Percentiles rank a stretch among this genome's conserved stretches.
Evolutionary conservation across 1,284 basidiomycete species (phyloP).

Genomic region (Malassezia globosa): DNA sequence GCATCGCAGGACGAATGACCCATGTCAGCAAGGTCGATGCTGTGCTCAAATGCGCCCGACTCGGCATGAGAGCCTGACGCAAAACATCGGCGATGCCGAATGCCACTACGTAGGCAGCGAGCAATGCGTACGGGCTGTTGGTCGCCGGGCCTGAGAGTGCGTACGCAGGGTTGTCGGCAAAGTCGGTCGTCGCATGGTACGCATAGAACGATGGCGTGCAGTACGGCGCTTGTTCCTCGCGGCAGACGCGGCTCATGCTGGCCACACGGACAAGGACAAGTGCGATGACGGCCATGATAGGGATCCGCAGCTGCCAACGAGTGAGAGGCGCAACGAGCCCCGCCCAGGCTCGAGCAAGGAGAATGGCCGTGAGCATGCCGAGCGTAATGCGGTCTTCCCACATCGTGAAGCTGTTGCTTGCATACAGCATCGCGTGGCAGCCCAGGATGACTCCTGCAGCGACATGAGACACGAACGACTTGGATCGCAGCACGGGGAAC

Average conservation of each 20-base stretch:
- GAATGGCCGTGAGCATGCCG: conserved; percentile 47
- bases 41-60: conserved; percentile 27
- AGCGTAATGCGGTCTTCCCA: conserved; percentile 79
- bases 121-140: conserved; percentile 27
- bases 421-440: conserved; percentile 30
- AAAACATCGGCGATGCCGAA: conserved; percentile 22
- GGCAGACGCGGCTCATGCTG: conserved; percentile 67
- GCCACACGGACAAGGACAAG: conserved; percentile 64
- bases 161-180: conserved; percentile 19
- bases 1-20: conserved; percentile 33
- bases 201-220: conserved; percentile 59
- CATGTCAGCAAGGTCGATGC: conserved; percentile 26
- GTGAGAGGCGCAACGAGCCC: conserved; percentile 41
- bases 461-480: not conserved
- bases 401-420: conserved; percentile 74
- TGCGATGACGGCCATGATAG: conserved; percentile 60
- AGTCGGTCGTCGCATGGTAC: conserved; percentile 15
- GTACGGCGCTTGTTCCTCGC: conserved; percentile 82
- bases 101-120: conserved; percentile 23
- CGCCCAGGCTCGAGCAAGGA: conserved; percentile 15
- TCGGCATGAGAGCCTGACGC: conserved; percentile 18
- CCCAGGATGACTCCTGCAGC: conserved; percentile 1
- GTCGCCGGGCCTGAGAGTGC: conserved; percentile 15
- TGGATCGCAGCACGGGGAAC: no score
- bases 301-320: conserved; percentile 62